Evolutionary conservation across 441 rosid species (phyloP).

Genomic region (Iberis amara): DNA sequence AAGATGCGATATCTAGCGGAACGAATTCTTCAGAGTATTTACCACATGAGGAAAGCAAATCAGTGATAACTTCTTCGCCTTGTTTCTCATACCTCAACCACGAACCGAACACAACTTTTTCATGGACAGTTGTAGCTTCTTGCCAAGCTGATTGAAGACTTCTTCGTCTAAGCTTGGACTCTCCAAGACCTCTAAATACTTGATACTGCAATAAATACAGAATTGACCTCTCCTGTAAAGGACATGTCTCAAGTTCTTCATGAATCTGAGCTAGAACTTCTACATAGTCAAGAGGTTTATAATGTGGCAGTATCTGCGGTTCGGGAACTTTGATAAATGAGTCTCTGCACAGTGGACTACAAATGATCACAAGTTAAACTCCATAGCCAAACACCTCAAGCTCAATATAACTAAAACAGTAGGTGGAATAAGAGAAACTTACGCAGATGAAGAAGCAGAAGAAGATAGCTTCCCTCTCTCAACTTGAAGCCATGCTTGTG

Average conservation of each 20-base stretch:
- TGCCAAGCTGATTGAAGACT: conserved; percentile 93
- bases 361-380: conserved; percentile 21
- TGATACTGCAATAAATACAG: conserved; percentile 79
- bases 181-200: conserved; percentile 91
- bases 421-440: conserved; percentile 32
- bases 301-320: conserved; percentile 66
- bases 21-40: conserved; percentile 69
- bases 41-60: conserved; percentile 76
- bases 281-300: conserved; percentile 85
- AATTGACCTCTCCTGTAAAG: conserved; percentile 53
- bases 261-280: conserved; percentile 95
- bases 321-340: conserved; percentile 80
- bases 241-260: conserved; percentile 86
- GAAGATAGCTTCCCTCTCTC: conserved; percentile 87
- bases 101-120: conserved; percentile 82
- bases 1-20: conserved; percentile 57
- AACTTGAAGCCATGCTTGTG: conserved; percentile 99
- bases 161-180: conserved; percentile 73
- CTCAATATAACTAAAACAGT: not conserved
- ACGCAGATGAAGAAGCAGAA: conserved; percentile 65
- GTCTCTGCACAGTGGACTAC: conserved; percentile 55
- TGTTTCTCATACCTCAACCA: conserved; percentile 87
- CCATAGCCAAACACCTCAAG: conserved; percentile 13
- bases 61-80: conserved; percentile 80
- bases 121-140: conserved; percentile 70